A percentile compares a stretch with the other conserved stretches of the same genome.
Evolutionary conservation across 176 grass and related monocot species (phyloP).

Genomic region (Cocos nucifera): DNA sequence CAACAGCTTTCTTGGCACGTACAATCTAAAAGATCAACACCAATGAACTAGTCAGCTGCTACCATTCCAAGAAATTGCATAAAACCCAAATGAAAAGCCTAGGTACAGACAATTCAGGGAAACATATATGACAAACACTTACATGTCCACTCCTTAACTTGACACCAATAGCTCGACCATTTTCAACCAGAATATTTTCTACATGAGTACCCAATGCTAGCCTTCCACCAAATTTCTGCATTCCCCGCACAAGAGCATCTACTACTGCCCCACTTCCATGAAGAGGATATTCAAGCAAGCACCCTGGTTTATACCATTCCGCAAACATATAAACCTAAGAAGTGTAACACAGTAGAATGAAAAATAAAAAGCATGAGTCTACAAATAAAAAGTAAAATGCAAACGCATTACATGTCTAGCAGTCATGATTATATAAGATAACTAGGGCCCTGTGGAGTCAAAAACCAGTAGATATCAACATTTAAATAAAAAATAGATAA

Average conservation of each 20-base stretch:
- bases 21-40: constrained; percentile 42
- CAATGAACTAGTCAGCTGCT: constrained; percentile 20
- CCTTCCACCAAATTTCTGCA: constrained; percentile 80
- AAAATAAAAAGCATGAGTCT: constrained; percentile 9
- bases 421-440: no score
- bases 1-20: constrained; percentile 83
- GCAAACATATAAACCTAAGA: constrained; percentile 99
- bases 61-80: constrained; percentile 19
- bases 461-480: no score
- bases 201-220: constrained; percentile 69
- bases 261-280: constrained; percentile 75
- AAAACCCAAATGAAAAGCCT: constrained; percentile 11
- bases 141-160: constrained; percentile 74
- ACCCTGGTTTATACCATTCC: constrained; percentile 98
- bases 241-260: constrained; percentile 65
- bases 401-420: no score
- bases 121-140: constrained; percentile 10
- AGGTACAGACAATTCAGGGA: no score
- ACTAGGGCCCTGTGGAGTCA: no score
- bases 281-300: constrained; percentile 77
- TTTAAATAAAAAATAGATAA: no score
- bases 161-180: constrained; percentile 74
- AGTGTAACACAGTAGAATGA: constrained; percentile 33
- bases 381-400: not conserved
- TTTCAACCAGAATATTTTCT: constrained; percentile 69